These are phyloP conservation scores for Phylloporus arenicola DNA, from an alignment of 768 basidiomycete species.

Conservation along the genomic window DNA sequence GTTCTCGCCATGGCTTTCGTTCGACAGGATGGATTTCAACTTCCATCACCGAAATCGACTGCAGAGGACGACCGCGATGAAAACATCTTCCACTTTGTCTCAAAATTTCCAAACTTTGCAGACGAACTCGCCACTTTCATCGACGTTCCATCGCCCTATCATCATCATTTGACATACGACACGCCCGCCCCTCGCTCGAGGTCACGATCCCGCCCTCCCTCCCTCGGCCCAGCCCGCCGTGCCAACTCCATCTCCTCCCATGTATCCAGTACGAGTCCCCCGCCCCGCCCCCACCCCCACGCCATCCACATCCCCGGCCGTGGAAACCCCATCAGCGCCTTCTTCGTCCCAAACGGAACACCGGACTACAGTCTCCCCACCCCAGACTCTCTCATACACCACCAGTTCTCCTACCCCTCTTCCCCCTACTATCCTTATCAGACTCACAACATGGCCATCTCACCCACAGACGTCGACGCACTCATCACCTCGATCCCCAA, in stretches of 20 bases:
- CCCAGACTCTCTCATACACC: constrained; percentile 33
- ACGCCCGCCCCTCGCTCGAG: constrained; percentile 40
- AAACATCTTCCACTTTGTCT: constrained; percentile 40
- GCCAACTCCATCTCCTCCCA: constrained; percentile 56
- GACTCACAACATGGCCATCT: constrained; percentile 22
- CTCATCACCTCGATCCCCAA: constrained; percentile 17
- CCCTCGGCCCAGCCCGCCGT: constrained; percentile 52
- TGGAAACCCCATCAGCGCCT: constrained; percentile 27
- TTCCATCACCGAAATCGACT: constrained; percentile 37
- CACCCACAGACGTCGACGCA: constrained; percentile 23
- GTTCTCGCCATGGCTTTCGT: constrained; percentile 31
- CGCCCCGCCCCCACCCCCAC: constrained; percentile 46
- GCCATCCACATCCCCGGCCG: constrained; percentile 66
- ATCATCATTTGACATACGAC: constrained; percentile 33
- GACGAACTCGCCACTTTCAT: constrained; percentile 68
- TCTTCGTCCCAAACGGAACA: constrained; percentile 26
- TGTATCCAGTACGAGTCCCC: constrained; percentile 48
- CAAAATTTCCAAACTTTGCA: constrained; percentile 50
- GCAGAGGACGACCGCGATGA: constrained; percentile 26
- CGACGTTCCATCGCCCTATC: constrained; percentile 19
- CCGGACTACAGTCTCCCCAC: constrained; percentile 43
- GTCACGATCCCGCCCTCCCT: constrained; percentile 35
- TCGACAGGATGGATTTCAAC: constrained; percentile 71
- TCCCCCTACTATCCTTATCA: constrained; percentile 27
- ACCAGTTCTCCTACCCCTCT: constrained; percentile 23